A percentile compares a stretch with the other conserved stretches of the same genome.
Conservation (phyloP, 2,329 filamentous ascomycete genomes). For the Calonectria hongkongensis region DNA sequence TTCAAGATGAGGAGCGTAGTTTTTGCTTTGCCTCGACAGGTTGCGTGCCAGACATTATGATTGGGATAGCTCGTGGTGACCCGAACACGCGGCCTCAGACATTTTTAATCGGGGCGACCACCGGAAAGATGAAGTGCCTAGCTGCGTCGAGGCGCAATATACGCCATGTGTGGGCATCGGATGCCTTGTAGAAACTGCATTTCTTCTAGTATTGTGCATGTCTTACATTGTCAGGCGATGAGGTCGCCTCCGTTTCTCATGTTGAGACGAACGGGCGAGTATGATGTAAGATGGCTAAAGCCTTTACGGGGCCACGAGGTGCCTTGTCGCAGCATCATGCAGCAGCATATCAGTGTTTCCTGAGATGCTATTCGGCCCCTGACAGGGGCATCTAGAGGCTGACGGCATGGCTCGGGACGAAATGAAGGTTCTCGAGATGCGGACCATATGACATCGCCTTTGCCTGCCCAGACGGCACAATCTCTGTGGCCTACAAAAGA, state of each 20-base stretch:
- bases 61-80: conserved; percentile 32
- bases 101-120: conserved; percentile 33
- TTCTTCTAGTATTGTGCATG: conserved; percentile 18
- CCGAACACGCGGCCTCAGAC: conserved; percentile 34
- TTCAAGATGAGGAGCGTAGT: conserved; percentile 29
- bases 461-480: conserved; percentile 28
- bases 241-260: conserved; percentile 28
- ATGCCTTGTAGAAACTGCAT: conserved; percentile 15
- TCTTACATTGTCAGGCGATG: conserved; percentile 32
- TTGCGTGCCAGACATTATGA: conserved; percentile 46
- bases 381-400: conserved; percentile 34
- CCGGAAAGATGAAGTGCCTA: conserved; percentile 32
- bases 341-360: conserved; percentile 36
- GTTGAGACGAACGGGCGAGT: conserved; percentile 41
- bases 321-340: conserved; percentile 41
- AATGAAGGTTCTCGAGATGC: conserved; percentile 34
- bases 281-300: conserved; percentile 32
- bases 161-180: conserved; percentile 27
- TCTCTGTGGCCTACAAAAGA: conserved; percentile 32
- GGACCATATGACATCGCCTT: conserved; percentile 26
- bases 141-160: conserved; percentile 34
- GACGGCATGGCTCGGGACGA: conserved; percentile 43
- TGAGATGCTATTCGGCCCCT: conserved; percentile 34
- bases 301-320: conserved; percentile 33
- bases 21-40: conserved; percentile 34